These are phyloP conservation scores for Epichloe gansuensis DNA, from an alignment of 2,329 filamentous ascomycete species.

Conservation along the genomic window DNA sequence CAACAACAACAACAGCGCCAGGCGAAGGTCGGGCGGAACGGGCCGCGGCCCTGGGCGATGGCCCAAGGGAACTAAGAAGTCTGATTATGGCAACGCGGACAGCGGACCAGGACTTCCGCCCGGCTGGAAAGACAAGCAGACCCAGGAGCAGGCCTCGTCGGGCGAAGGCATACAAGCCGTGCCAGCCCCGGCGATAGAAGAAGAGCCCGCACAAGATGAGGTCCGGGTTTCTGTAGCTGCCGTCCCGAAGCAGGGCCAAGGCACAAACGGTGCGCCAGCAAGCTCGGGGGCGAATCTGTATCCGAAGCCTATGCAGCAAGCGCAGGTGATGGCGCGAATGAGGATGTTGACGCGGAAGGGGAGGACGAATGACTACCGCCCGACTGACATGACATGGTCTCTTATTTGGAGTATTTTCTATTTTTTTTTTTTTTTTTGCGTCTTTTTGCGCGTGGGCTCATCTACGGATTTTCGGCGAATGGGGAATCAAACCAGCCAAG, in stretches of 20 bases:
- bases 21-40: constrained; percentile 48
- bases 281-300: not conserved
- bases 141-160: constrained; percentile 9
- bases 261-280: constrained; percentile 9
- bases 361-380: constrained; percentile 1
- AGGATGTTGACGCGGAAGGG: not conserved
- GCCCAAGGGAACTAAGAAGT: constrained; percentile 58
- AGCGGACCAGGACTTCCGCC: constrained; percentile 53
- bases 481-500: not conserved
- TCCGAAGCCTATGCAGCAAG: constrained; percentile 1
- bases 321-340: not conserved
- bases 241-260: constrained; percentile 8
- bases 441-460: not conserved
- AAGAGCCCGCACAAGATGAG: constrained; percentile 20
- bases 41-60: constrained; percentile 53
- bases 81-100: constrained; percentile 54
- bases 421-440: not conserved
- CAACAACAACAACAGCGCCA: constrained; percentile 22
- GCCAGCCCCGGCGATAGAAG: constrained; percentile 9
- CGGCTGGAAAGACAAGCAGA: constrained; percentile 32
- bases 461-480: constrained; percentile 1
- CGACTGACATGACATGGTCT: not conserved
- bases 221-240: constrained; percentile 20
- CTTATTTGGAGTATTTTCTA: not conserved
- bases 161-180: constrained; percentile 7